These are phyloP conservation scores for Platismatia glauca DNA, from an alignment of 495 filamentous ascomycete genomes.

Conservation along the genomic window DNA sequence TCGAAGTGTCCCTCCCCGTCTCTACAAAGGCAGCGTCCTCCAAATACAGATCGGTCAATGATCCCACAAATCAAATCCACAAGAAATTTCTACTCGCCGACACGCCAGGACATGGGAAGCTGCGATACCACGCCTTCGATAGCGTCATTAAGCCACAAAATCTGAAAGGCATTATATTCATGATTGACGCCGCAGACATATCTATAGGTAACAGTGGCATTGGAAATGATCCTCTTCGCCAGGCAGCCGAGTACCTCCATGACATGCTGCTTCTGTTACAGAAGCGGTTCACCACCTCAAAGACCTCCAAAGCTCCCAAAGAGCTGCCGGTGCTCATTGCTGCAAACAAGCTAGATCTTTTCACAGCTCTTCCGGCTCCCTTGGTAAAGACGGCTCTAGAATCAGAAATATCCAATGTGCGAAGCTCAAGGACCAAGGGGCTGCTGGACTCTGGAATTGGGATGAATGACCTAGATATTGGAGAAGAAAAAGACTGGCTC, in stretches of 20 bases:
- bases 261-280: slow-evolving; percentile 76
- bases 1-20: slow-evolving; percentile 63
- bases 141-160: slow-evolving; percentile 41
- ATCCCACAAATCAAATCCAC: slow-evolving; percentile 55
- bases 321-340: slow-evolving; percentile 71
- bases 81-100: slow-evolving; percentile 71
- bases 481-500: slow-evolving; percentile 72
- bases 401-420: slow-evolving; percentile 69
- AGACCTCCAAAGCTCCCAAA: slow-evolving; percentile 49
- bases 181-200: slow-evolving; percentile 75
- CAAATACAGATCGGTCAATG: slow-evolving; percentile 60
- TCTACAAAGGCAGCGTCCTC: slow-evolving; percentile 53
- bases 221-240: slow-evolving; percentile 38
- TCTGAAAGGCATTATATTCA: slow-evolving; percentile 71
- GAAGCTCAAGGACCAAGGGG: slow-evolving; percentile 68
- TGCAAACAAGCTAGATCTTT: slow-evolving; percentile 91
- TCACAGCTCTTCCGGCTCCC: slow-evolving; percentile 77
- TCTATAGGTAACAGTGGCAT: slow-evolving; percentile 29
- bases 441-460: slow-evolving; percentile 66
- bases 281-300: slow-evolving; percentile 51
- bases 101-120: slow-evolving; percentile 92
- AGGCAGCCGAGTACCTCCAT: slow-evolving; percentile 73
- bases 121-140: slow-evolving; percentile 48
- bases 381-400: slow-evolving; percentile 71
- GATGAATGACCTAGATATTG: slow-evolving; percentile 44